These are phyloP conservation scores for Plasmodium billcollinsi DNA, from an alignment of 169 alveolate genomes.

Conservation along the genomic window DNA sequence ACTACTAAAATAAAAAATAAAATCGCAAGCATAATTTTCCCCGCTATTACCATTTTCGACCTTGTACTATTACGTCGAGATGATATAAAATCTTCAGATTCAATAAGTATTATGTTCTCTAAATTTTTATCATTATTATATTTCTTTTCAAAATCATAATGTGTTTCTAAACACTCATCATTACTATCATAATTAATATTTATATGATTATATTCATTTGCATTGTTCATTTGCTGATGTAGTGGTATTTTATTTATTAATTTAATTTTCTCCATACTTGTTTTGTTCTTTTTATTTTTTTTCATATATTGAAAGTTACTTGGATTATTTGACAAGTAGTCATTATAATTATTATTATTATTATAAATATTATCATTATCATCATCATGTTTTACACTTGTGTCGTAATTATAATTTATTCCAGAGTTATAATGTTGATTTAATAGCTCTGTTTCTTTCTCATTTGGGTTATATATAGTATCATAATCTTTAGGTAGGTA, in stretches of 20 bases:
- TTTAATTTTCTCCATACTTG: constrained; percentile 41
- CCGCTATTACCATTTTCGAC: constrained; percentile 21
- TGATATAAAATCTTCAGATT: constrained; percentile 24
- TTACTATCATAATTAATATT: constrained; percentile 7
- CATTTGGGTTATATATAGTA: constrained; percentile 26
- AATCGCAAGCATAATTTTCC: constrained; percentile 19
- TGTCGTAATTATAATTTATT: constrained; percentile 26
- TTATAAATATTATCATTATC: not conserved
- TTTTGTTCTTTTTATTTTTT: constrained; percentile 21
- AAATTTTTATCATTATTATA: constrained; percentile 48
- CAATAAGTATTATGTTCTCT: constrained; percentile 27
- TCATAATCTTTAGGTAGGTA: constrained; percentile 49
- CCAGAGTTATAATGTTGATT: constrained; percentile 19
- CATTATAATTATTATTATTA: constrained; percentile 7
- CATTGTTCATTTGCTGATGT: not conserved
- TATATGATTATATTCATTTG: constrained; percentile 8
- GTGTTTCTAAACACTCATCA: constrained; percentile 52
- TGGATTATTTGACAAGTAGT: constrained; percentile 6
- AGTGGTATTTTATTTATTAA: constrained; percentile 18
- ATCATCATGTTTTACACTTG: constrained; percentile 9
- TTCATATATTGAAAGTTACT: constrained; percentile 10
- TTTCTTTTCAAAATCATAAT: constrained; percentile 66
- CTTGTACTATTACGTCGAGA: constrained; percentile 23
- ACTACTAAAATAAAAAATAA: constrained; percentile 20
- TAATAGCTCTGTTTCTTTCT: constrained; percentile 20